Percentiles rank a stretch among this genome's conserved stretches.
Evolutionary conservation across 2,329 filamentous ascomycete species (phyloP).

Genomic region (Fusarium sp.): DNA sequence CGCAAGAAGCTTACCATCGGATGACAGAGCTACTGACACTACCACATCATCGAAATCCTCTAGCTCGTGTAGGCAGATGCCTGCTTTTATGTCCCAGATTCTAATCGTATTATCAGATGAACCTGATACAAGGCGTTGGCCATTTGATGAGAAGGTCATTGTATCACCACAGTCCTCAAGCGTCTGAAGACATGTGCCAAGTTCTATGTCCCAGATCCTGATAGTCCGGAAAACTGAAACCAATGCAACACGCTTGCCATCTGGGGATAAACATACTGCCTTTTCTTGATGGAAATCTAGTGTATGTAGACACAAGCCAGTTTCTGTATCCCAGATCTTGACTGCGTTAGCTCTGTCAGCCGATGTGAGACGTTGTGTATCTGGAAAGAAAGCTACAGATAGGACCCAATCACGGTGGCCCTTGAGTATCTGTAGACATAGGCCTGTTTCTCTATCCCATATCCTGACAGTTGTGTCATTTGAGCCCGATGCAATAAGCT

Average conservation of each 20-base stretch:
- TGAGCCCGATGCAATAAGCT: rapidly evolving
- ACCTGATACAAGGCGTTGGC: rapidly evolving
- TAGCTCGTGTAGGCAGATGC: background rate
- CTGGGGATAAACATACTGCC: background rate
- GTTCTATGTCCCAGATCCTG: rapidly evolving
- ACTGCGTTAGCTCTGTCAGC: rapidly evolving
- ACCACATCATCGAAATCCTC: rapidly evolving
- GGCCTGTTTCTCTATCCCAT: rapidly evolving
- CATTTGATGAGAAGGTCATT: rapidly evolving
- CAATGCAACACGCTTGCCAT: rapidly evolving
- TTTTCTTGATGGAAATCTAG: rapidly evolving
- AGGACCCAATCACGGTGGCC: rapidly evolving
- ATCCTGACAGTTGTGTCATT: rapidly evolving
- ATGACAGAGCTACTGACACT: rapidly evolving
- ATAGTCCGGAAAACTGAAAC: rapidly evolving
- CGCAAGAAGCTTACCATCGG: background rate
- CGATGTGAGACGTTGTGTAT: rapidly evolving
- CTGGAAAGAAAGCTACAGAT: rapidly evolving
- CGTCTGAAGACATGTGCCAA: rapidly evolving
- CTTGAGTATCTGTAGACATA: rapidly evolving
- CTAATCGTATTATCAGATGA: rapidly evolving
- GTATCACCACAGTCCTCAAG: rapidly evolving
- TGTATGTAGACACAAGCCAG: rapidly evolving
- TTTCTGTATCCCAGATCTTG: rapidly evolving
- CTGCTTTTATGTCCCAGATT: background rate